Conservation (phyloP, 306 rosid genomes). For the Cucumis hystrix region DNA sequence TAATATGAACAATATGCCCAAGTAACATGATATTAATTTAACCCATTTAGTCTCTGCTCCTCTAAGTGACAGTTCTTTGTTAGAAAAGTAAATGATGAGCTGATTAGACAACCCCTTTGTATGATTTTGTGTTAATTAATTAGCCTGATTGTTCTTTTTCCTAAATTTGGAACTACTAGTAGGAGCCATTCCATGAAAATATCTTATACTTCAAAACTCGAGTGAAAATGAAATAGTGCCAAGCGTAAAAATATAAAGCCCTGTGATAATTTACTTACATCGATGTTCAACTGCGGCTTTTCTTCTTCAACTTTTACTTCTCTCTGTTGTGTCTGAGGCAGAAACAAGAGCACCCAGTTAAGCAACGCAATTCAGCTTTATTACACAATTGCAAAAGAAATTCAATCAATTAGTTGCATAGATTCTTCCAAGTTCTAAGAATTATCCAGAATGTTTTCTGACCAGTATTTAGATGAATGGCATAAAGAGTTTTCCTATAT, state of each 20-base stretch:
- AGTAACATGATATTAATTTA: not conserved
- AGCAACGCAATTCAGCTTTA: not conserved
- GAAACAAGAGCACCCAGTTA: not conserved
- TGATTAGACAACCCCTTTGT: not conserved
- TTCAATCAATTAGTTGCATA: not conserved
- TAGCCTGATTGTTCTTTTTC: not conserved
- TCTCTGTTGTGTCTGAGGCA: conserved; percentile 15
- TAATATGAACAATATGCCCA: not conserved
- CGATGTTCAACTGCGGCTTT: conserved; percentile 8
- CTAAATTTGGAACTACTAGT: not conserved
- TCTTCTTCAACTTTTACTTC: conserved; percentile 14
- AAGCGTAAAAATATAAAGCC: not conserved
- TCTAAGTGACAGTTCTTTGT: not conserved
- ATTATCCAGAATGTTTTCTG: not conserved
- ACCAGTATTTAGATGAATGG: not conserved
- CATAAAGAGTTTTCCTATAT: not conserved
- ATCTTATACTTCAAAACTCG: not conserved
- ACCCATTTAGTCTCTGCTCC: not conserved
- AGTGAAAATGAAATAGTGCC: not conserved
- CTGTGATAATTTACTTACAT: conserved; percentile 11
- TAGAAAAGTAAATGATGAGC: not conserved
- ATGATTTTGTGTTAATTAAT: not conserved
- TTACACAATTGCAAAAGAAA: not conserved
- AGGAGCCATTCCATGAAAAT: not conserved
- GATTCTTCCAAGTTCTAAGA: not conserved